Base-by-base conservation (phyloP, 2,329 filamentous ascomycete genomes). In the Verticillium tricorpus region DNA sequence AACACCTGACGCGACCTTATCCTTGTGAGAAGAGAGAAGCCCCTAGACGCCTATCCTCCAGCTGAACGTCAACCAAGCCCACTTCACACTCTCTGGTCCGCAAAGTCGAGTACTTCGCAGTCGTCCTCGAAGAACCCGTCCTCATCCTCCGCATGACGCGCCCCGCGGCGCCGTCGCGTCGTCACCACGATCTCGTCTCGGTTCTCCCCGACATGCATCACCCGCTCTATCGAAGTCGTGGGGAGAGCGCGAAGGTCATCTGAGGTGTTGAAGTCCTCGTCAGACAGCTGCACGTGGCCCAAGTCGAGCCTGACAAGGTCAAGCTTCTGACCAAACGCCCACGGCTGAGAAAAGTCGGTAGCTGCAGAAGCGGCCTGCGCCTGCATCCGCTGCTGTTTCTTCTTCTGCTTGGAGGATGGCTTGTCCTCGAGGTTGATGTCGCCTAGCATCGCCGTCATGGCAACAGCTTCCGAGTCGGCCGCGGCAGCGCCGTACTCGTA, bases 71-170 rank as follows among this genome's bases (percentile, higher is more conserved):
- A 40, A 7, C 37, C 25, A 37, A 22, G 31, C 54, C 54, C n/a
- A 17, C 8, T 63, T 81, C 72, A 89, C 35, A 88, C 86, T 72
- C 86, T 78, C 75, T 89, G 86, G 69, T 87, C 86, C 28, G 92
- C 91, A 83, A 95, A 96, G 77, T 96, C 92, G 65, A 96, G 83
- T 62, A 97, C 90, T 73, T 96, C 92, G 68, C 91, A 95, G 71
- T 96, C 93, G 72, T 97, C 92, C 76, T 97, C 93, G 69, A 96
- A 96, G 74, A 96, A 96, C 2, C 89, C 90, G 61, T 89, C 87
- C 62, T 91, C 89, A 55, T 88, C 87, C 34, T 79, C 78, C 17
- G 76, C 73, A 40, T 76, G 72, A 59, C 83, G 80, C 58, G 79
- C 81, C 45, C 80, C 78, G 50, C 83, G 85, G 63, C 91, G 85